Evolutionary conservation across 345 rosid genomes (phyloP), one percentile per base, ranked within the genome.

Genomic region (Turnera subulata): DNA sequence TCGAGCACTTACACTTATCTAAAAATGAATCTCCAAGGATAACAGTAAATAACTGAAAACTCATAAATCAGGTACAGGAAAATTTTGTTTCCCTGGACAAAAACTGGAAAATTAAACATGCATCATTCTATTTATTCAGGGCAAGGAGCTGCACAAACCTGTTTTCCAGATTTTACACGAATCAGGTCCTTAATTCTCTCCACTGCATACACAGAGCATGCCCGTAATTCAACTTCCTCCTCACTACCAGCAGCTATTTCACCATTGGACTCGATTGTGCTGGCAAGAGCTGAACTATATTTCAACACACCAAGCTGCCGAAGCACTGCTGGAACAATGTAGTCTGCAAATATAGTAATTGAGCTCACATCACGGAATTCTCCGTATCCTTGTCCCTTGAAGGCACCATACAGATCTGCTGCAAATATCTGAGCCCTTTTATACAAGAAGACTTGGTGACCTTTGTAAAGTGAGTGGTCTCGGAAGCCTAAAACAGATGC

Each of bases 381-480:
- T 55, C 95, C 95, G 69, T 76, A 80, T 47, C 85, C 73, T 61
- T 78, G 70, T 26, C 95, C 91, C 73, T 82, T 82, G 78, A 88
- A 88, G 63, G 95, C 89, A 25, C 95, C 95, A 80, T 80, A 79
- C 57, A 88, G 65, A 75, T 88, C 95, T 14, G 91, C 81, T 54
- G 77, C 85, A 80, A 84, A 82, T 61, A 84, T 88, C 76, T 88
- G 95, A 63, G 91, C 95, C 66, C 89, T 77, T 75, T 88, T 84
- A 37, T 88, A 88, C 68, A 84, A 75, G 71, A 84, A 88, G 48
- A 88, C 76, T 64, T 84, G 95, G 74, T 54, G 83, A 43, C 91
- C 91, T 72, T 81, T 82, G 68, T 88, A 84, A 53, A 88, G 65
- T 19, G 95, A 79, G 66, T 84, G 95, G 56, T 88, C 95, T 35